Evolutionary conservation across 805 yeast species (phyloP), one percentile per base, ranked within the genome.

Genomic region (Starmera quercuum): DNA sequence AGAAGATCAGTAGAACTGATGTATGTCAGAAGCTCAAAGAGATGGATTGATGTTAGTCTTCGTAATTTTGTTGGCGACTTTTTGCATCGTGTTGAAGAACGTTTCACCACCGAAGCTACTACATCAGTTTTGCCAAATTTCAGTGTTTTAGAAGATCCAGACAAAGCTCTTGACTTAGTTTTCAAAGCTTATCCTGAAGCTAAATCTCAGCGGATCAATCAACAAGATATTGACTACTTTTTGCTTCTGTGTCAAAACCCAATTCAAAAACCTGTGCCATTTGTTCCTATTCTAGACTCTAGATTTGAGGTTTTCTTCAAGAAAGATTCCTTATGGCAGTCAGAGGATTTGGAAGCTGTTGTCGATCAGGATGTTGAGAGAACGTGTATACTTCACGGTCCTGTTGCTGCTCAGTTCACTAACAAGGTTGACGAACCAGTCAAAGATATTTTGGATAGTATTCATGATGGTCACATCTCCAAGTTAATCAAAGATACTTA

Each of bases 261-360:
- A 49, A 54, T 64, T 40, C 97, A 90, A 67, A 92, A 92, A 66
- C 99, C 99, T 22, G 96, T 87, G 56, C 98, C 98, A 44, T 92
- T 92, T 49, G 88, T 92, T 49, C 99, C 99, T 33, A 83, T 85
- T 15, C 72, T 92, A 59, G 95, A 92, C 56, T 94, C 85, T 46
- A 83, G 85, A 68, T 86, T 92, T 53, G 97, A 92, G 63, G 78
- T 81, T 56, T 92, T 83, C 75, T 92, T 92, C 77, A 92, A 92
- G 78, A 92, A 92, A 69, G 99, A 92, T 63, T 90, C 97, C 20
- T 72, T 92, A 59, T 92, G 98, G 98, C 99, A 92, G 73, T 83
- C 95, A 17, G 97, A 92, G 70, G 90, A 85, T 58, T 74, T 92
- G 56, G 97, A 87, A 59, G 84, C 97, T 39, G 97, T 92, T 56